Percentiles rank a stretch among this genome's conserved stretches.
Evolutionary conservation across 495 filamentous ascomycete species (phyloP).

Genomic region (Haplographium delicatum): DNA sequence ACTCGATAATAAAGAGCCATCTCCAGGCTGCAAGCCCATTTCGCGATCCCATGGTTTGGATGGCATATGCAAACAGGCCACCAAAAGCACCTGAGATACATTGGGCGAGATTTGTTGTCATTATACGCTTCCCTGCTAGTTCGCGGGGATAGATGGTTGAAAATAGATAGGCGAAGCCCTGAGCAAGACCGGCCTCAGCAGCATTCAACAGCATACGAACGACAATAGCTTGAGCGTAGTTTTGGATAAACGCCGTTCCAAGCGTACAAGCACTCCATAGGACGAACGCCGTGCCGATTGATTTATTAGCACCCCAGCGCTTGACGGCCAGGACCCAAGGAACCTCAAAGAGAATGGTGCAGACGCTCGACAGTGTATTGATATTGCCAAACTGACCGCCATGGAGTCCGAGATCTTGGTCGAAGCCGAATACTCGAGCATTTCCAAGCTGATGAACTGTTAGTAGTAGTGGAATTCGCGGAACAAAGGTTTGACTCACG

Average conservation of each 20-base stretch:
- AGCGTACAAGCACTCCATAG: constrained; percentile 42
- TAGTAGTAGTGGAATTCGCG: background rate
- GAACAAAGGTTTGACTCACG: background rate
- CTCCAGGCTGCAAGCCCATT: constrained; percentile 31
- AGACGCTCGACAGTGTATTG: constrained; percentile 35
- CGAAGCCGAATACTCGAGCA: constrained; percentile 25
- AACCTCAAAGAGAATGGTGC: constrained; percentile 40
- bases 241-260: constrained; percentile 65
- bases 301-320: constrained; percentile 34
- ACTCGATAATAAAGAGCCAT: constrained; percentile 26
- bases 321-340: constrained; percentile 40
- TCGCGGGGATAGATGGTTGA: constrained; percentile 61
- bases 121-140: constrained; percentile 51
- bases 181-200: constrained; percentile 63
- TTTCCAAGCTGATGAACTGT: constrained; percentile 23
- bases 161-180: constrained; percentile 67
- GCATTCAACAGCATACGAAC: constrained; percentile 63
- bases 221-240: constrained; percentile 51
- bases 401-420: constrained; percentile 33
- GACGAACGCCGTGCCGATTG: constrained; percentile 54
- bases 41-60: constrained; percentile 29
- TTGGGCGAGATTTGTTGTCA: constrained; percentile 51
- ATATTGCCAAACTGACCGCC: constrained; percentile 23
- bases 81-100: constrained; percentile 32
- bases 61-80: constrained; percentile 48